phyloP scores from a whole-genome alignment of 2,329 filamentous ascomycete genomes.

The Aspergillus jensenii region DNA sequence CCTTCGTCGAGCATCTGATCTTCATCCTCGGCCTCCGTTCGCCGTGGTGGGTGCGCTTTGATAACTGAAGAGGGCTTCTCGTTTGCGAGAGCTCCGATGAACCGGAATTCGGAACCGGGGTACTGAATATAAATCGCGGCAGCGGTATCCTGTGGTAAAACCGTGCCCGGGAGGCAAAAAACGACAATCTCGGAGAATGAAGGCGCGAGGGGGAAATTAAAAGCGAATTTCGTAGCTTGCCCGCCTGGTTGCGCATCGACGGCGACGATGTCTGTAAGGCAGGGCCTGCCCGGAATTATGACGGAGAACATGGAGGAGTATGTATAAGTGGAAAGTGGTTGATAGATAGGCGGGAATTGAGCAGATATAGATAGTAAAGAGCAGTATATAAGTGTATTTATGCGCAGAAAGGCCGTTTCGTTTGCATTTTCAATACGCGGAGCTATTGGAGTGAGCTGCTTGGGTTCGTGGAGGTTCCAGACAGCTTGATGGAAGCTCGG shows the following conservation, averaged over 20 bases:
- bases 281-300: slow-evolving; percentile 60
- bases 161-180: slow-evolving; percentile 77
- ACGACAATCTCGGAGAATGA: slow-evolving; percentile 75
- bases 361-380: neutral
- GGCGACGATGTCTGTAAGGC: slow-evolving; percentile 55
- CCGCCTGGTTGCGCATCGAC: slow-evolving; percentile 54
- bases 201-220: slow-evolving; percentile 64
- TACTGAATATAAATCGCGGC: slow-evolving; percentile 87
- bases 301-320: slow-evolving; percentile 57
- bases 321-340: neutral
- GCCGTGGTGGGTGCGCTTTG: slow-evolving; percentile 56
- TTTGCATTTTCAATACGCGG: neutral
- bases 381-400: neutral
- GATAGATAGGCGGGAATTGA: neutral
- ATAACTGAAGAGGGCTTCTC: slow-evolving; percentile 93
- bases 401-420: neutral
- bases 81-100: slow-evolving; percentile 84
- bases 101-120: slow-evolving; percentile 68
- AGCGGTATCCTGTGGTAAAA: slow-evolving; percentile 72
- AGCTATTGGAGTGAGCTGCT: slow-evolving; percentile 8
- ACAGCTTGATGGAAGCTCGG: slow-evolving; percentile 23
- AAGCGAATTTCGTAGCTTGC: slow-evolving; percentile 62
- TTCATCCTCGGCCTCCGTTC: slow-evolving; percentile 36
- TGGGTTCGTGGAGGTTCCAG: slow-evolving; percentile 15
- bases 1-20: slow-evolving; percentile 51